Evolutionary conservation across 352 stramenopile genomes (phyloP), one percentile per base, ranked within the genome.

Genomic region (Pythium guiyangense): DNA sequence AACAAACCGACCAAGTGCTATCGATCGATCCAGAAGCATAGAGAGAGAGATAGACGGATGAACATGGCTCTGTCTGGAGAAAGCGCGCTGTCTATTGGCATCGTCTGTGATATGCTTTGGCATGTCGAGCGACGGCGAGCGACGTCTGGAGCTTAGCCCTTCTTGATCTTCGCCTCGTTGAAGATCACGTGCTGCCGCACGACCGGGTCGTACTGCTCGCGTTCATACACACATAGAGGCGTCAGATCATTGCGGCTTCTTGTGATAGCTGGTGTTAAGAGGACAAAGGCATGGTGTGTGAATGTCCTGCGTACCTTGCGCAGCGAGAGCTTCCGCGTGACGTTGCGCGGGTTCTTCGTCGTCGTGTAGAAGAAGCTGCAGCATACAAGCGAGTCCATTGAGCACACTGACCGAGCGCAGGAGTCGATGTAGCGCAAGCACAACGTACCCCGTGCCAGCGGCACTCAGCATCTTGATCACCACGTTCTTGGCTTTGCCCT

Each of bases 321-420:
- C 18, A 95, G 79, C 20, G 84, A 89, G 43, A 99, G 81, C 77
- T 99, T 99, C 60, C 96, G 79, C 55, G 91, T 93, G 40, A 92
- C 96, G 62, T 94, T 98, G 45, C 88, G 85, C 46, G 97, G 91
- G 77, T 99, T 99, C 69, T 99, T 98, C 43, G 90, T 86, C n/a
- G 96, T 98, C n/a, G 96, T 99, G 77, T 99, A 99, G 79, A 98
- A 99, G 72, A 98, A 99, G 34, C 84, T 93, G 52, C 10, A 39
- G 22, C 4, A 6, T 18, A 51, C 14, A 57, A 20, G 47, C 22
- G 4, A 45, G 40, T 45, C 0, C n/a, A 8, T 0, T 22, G 11
- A 8, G 39, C 39, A 20, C 34, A n/a, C 14, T 44, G 42, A 18
- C 8, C 42, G 18, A 20, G 42, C 20, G 11, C 29, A 44, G 2